phyloP scores from a whole-genome alignment of 305 asterid genomes.

The Fraxinus dipetala region DNA sequence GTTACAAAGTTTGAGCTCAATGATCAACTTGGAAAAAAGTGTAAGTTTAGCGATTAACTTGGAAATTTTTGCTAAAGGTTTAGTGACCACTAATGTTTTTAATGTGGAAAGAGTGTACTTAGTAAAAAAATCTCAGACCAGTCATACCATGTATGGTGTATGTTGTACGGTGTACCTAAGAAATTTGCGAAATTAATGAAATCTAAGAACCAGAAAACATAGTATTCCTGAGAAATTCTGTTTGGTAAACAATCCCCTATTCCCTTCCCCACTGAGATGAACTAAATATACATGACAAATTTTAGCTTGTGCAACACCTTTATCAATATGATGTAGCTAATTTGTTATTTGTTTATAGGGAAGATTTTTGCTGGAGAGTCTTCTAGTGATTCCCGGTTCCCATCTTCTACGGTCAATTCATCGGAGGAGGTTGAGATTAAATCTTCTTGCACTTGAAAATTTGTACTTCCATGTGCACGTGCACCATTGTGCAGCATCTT shows the following conservation, averaged over 20 bases:
- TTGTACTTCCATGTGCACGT: not conserved
- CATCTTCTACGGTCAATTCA: slow-evolving; percentile 38
- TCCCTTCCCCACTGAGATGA: not conserved
- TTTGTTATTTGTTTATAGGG: slow-evolving; percentile 50
- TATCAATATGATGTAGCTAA: slow-evolving; percentile 15
- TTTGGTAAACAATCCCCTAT: not conserved
- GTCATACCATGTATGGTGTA: not conserved
- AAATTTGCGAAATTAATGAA: not conserved
- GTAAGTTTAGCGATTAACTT: not conserved
- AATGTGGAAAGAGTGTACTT: not conserved
- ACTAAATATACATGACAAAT: not conserved
- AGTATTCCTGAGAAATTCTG: not conserved
- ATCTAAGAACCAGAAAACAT: not conserved
- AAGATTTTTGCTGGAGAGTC: slow-evolving; percentile 52
- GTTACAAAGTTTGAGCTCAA: not conserved
- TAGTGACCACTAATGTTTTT: not conserved
- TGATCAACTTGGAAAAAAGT: not conserved
- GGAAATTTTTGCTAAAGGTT: not conserved
- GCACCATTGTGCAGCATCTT: not conserved
- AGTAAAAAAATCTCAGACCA: not conserved
- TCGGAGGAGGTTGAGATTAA: slow-evolving; percentile 47
- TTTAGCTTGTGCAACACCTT: not conserved
- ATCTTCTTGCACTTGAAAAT: not conserved
- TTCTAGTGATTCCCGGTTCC: slow-evolving; percentile 40
- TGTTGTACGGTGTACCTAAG: not conserved